Evolutionary conservation across 345 rosid species (phyloP).

Genomic region (Tarenaya hassleriana): DNA sequence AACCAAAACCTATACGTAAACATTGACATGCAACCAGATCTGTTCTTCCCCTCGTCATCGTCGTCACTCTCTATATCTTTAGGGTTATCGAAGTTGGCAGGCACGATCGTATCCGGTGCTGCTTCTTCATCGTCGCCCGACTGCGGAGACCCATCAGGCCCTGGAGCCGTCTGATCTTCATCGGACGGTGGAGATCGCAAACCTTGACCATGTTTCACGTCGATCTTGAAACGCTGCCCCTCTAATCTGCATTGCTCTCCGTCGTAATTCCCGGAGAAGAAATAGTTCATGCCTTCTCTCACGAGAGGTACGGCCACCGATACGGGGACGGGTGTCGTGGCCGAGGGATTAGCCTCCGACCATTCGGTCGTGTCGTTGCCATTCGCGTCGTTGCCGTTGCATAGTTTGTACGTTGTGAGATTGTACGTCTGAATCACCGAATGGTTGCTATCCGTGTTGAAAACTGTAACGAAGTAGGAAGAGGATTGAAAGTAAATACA

Average conservation of each 20-base stretch:
- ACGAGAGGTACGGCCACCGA: constrained; percentile 63
- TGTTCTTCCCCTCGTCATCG: too few relatives aligned
- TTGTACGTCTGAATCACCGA: constrained; percentile 85
- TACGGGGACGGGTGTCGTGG: constrained; percentile 45
- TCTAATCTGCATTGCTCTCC: constrained; percentile 80
- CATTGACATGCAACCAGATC: too few relatives aligned
- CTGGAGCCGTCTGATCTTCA: constrained; percentile 37
- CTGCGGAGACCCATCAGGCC: constrained; percentile 42
- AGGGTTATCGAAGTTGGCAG: constrained; percentile 63
- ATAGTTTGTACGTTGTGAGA: constrained; percentile 53
- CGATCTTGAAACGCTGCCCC: constrained; percentile 61
- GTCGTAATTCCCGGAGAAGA: constrained; percentile 80
- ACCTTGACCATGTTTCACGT: constrained; percentile 76
- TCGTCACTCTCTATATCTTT: constrained; percentile 32
- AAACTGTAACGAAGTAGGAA: too few relatives aligned
- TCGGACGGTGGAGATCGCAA: constrained; percentile 54
- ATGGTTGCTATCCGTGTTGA: constrained; percentile 86
- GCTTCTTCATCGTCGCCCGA: constrained; percentile 46
- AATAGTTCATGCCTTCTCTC: constrained; percentile 63
- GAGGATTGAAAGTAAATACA: too few relatives aligned
- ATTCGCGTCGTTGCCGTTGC: constrained; percentile 53
- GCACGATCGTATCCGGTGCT: constrained; percentile 72
- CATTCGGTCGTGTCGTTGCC: constrained; percentile 53
- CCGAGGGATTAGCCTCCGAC: constrained; percentile 70
- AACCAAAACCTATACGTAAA: too few relatives aligned